Evolutionary conservation across 176 grass and related monocot species (phyloP), one percentile per base, ranked within the genome.

Genomic region (Avena atlantica): DNA sequence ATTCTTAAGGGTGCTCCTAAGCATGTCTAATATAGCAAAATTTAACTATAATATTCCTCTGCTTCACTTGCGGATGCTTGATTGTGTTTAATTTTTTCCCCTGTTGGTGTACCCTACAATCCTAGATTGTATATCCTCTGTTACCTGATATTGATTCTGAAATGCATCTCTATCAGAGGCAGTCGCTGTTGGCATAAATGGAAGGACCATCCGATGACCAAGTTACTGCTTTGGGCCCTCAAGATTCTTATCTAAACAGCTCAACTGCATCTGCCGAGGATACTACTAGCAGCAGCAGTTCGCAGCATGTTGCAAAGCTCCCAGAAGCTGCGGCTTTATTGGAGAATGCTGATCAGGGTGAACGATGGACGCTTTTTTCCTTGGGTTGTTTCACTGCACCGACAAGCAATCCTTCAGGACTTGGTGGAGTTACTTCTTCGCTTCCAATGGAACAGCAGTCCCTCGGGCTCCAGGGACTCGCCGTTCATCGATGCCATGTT

Each of bases 141-240:
- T 27, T 65, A 29, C 12, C 31, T 63, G 19, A 27, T 14, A 73
- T 13, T 89, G 74, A 45, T 25, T n/a, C 7, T 82, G 69, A 3
- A 64, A 74, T 82, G 2, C 57, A 56, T 77, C 34, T 88, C 5
- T 34, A 53, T 44, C 63, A 89, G 87, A 15, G 45, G 19, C 58
- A 17, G 7, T 12, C 12, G 16, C 9, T 6, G 45, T 36, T 47
- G 60, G 50, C 51, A 37, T 8, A 84, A 93, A 34, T 93, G 92
- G 86, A 93, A 69, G 86, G 62, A 49, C 27, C 50, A 21, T n/a
- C 72, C 0, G 58, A 15, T 8, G 50, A 71, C 23, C 70, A 78
- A 36, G 3, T 24, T 13, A 47, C 53, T n/a, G 25, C 25, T 27
- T 59, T 25, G 1, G 31, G 48, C 19, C 15, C 56, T 7, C 76